Evolutionary conservation across 1,284 basidiomycete species (phyloP), one percentile per base, ranked within the genome.

Genomic region (Cutaneotrichosporon cutaneum): DNA sequence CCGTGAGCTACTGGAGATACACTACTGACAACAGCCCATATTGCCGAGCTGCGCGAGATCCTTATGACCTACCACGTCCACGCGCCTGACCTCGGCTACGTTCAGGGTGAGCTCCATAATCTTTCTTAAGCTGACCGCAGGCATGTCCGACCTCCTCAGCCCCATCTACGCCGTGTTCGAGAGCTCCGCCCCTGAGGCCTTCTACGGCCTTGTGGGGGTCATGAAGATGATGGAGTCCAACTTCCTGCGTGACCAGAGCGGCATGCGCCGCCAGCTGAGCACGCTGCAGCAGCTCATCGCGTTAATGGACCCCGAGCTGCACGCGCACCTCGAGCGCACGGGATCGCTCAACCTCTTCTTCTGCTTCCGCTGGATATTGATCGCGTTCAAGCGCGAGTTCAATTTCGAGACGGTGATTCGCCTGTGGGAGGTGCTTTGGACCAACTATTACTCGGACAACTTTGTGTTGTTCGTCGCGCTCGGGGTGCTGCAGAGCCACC

Each of bases 221-320:
- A 99, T 99, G 96, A 84, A 91, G 71, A 87, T 91, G 54, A 95
- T 96, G 91, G 92, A 93, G 80, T 85, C 88, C 72, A 97, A 98
- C 77, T 99, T 98, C 78, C 83, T 92, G 45, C 86, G 92, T n/a
- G 94, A 98, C 74, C 95, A 99, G 77, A 92, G 89, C 64, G 95
- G 96, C 3, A 99, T 99, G 95, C 94, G 93, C 82, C 88, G 88
- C 61, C 93, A 98, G 73, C 81, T 99, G 22, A 85, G 88, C 47
- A 90, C 90, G 7, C 81, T 99, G 48, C 95, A 98, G 73, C 88
- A 94, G 69, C 81, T 99, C 26, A 90, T 99, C 47, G 85, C 85
- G 21, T 85, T 94, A 35, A 94, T 98, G 90, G 95, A 98, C 74
- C 93, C 94, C 0, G 90, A 94, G 71, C 80, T 97, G 27, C 94